These are phyloP conservation scores for Takashimella koratensis DNA, from an alignment of 1,284 basidiomycete genomes.

Conservation along the genomic window DNA sequence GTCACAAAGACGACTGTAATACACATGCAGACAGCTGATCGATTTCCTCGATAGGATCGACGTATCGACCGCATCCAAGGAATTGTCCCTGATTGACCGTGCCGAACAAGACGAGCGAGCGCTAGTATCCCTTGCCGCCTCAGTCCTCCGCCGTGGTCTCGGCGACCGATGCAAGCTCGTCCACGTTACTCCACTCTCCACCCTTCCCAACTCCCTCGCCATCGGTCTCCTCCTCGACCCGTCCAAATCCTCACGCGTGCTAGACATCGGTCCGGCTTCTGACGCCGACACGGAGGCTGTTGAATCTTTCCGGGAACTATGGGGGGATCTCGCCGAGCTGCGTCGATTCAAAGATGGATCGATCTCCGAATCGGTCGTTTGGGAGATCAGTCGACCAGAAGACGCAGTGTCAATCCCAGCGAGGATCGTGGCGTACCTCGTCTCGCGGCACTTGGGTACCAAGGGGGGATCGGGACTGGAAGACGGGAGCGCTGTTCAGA, in stretches of 20 bases:
- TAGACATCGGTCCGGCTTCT: constrained; percentile 81
- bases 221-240: constrained; percentile 73
- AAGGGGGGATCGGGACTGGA: too few species aligned
- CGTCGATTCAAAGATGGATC: constrained; percentile 96
- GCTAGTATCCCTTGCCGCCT: constrained; percentile 57
- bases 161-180: constrained; percentile 63
- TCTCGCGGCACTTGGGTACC: constrained; percentile 71
- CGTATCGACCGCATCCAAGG: constrained; percentile 51
- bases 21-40: too few species aligned
- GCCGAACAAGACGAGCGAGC: constrained; percentile 50
- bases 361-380: constrained; percentile 90
- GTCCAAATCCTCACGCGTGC: constrained; percentile 69
- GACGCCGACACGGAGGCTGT: constrained; percentile 56
- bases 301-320: constrained; percentile 73
- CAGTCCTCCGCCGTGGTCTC: constrained; percentile 63
- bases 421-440: constrained; percentile 68
- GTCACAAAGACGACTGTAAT: too few species aligned
- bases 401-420: constrained; percentile 75
- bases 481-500: constrained; percentile 53
- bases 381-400: constrained; percentile 60
- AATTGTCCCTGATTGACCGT: constrained; percentile 1
- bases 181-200: constrained; percentile 52
- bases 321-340: constrained; percentile 89
- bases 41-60: constrained; percentile 57
- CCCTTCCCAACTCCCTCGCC: constrained; percentile 40